Evolutionary conservation across 2,329 filamentous ascomycete genomes (phyloP).

Genomic region (Aspergillus spinulosporus): DNA sequence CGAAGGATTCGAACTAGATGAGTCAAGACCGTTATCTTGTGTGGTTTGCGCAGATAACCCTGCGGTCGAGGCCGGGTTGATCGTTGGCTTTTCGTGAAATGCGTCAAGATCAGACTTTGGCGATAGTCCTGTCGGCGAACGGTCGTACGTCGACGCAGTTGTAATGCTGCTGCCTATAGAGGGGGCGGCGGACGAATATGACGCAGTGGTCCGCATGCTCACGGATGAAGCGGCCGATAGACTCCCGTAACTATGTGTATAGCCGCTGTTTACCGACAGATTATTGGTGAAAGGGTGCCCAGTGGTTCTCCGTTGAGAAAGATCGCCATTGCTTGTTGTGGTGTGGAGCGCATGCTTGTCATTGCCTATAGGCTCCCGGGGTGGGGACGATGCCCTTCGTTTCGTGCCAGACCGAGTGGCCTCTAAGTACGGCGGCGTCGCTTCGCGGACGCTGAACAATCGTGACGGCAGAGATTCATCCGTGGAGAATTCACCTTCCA

Average conservation of each 20-base stretch:
- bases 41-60: constrained; percentile 39
- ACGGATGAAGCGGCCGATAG: constrained; percentile 66
- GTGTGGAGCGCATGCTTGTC: constrained; percentile 38
- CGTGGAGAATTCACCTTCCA: constrained; percentile 44
- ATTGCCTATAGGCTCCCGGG: constrained; percentile 51
- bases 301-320: constrained; percentile 56
- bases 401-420: constrained; percentile 58
- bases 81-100: constrained; percentile 53
- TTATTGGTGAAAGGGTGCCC: constrained; percentile 57
- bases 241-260: constrained; percentile 60
- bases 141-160: constrained; percentile 63
- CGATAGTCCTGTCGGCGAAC: constrained; percentile 62
- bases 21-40: constrained; percentile 42
- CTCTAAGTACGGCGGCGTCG: constrained; percentile 39
- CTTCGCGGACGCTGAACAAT: constrained; percentile 42
- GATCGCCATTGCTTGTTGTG: constrained; percentile 49
- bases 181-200: constrained; percentile 62
- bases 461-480: constrained; percentile 40
- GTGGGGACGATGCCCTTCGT: constrained; percentile 64
- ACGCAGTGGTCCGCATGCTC: constrained; percentile 58
- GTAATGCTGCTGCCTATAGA: constrained; percentile 66
- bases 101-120: constrained; percentile 58
- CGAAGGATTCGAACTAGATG: constrained; percentile 37
- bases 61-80: constrained; percentile 50
- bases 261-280: constrained; percentile 55